Evolutionary conservation across 116 monocot species (phyloP), one percentile per base, ranked within the genome.

Genomic region (Phalaenopsis hybrid): DNA sequence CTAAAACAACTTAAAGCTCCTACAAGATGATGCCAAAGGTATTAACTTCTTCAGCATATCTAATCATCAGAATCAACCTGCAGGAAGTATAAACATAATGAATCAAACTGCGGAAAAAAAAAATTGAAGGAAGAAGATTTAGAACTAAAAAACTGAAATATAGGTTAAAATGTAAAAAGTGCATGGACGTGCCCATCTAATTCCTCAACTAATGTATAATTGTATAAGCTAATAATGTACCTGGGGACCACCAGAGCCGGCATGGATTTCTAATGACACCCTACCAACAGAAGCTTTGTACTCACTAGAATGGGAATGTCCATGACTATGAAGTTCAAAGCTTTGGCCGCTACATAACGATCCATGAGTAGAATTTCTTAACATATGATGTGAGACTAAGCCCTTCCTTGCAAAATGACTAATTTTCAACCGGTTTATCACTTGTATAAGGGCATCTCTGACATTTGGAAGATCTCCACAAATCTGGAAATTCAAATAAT

Each of bases 391-490:
- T 63, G 86, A 93, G 20, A 92, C 72, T 76, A 86, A 86, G 51
- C 84, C 59, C 80, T 93, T 93, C 49, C 85, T 91, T 75, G 90
- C 89, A 87, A 93, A 95, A 31, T 87, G 83, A 82, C 88, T 93
- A 18, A 91, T 89, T 79, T 91, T 92, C 76, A 95, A 82, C 15
- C 91, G 85, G 43, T 85, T 90, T 74, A 91, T 88, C 77, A 95
- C 84, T 89, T 95, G 89, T 57, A 95, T 41, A 65, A 95, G 89
- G 82, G 95, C 95, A 88, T 78, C 85, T 84, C 86, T 88, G 15
- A 81, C 91, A 84, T 89, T 83, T 51, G 87, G 89, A 79, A 89
- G 79, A 13, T 93, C 95, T 84, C 95, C 95, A 86, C 86, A 87
- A 9, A 95, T 91, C 95, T 95, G 85, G 8, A 89, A 34, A 84